Evolutionary conservation across 208 protist species (phyloP).

Genomic region (Acanthamoeba royreba): DNA sequence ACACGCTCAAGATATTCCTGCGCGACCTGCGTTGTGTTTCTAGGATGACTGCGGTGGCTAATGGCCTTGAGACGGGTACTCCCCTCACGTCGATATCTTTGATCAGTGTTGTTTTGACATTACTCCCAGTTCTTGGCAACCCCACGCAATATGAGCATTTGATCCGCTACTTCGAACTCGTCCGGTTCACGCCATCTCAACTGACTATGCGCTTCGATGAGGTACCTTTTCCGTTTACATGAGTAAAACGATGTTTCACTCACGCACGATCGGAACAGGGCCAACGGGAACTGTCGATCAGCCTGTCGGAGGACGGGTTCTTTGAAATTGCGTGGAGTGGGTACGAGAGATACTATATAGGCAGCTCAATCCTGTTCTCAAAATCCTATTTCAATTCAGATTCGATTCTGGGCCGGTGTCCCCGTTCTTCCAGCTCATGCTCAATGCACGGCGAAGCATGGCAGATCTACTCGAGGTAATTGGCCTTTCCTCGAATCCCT

Average conservation of each 20-base stretch:
- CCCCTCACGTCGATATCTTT: background rate
- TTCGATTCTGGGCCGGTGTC: background rate
- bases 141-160: background rate
- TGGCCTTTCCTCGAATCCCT: background rate
- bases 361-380: no score
- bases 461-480: constrained; percentile 4
- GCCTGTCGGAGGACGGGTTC: background rate
- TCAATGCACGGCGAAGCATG: background rate
- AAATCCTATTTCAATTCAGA: background rate
- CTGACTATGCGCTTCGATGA: background rate
- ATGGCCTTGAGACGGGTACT: background rate
- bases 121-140: background rate
- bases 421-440: background rate
- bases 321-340: background rate
- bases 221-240: no score
- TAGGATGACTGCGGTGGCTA: background rate
- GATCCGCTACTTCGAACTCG: background rate
- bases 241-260: no score
- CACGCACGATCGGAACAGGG: no score
- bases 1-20: background rate
- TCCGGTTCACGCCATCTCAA: background rate
- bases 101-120: background rate
- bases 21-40: background rate
- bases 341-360: no score
- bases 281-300: background rate